Evolutionary conservation across 1,284 basidiomycete genomes (phyloP), one percentile per base, ranked within the genome.

Genomic region (Sporisorium reilianum): DNA sequence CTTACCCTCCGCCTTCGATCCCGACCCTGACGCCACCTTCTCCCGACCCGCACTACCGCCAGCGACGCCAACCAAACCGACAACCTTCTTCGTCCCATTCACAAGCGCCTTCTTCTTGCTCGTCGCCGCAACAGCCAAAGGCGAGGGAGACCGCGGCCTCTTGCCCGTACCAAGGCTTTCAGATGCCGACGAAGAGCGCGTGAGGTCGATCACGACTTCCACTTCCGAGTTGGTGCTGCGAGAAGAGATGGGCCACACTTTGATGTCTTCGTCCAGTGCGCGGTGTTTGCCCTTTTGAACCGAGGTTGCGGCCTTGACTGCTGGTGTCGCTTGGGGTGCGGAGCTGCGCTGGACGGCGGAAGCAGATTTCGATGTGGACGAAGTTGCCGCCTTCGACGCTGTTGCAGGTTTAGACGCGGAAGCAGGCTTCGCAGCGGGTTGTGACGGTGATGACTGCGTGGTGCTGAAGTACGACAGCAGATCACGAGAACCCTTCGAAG

Each of bases 401-500:
- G 42, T 5, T 6, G 23, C 20, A 36, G 49, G 1, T 7, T 28
- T 45, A 5, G 54, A 41, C n/a, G 54, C 40, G 0, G 26, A n/a
- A 14, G 42, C 23, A 50, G 28, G 25, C 18, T 26, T 38, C 11
- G 36, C 2, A 18, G 36, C 23, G 6, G 32, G 36, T 3, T 42
- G 49, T 38, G 49, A 41, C 14, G 54, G 20, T 5, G 48, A 30
- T 11, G 46, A 18, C n/a, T 42, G 55, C 1, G 32, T 54, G 14
- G 32, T 54, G 14, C 42, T 8, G 16, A 68, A 63, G 45, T 63
- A 68, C 11, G 65, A 68, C 7, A 55, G 42, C 2, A 68, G 55
- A 40, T 68, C 55, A 16, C 55, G 55, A 12, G 32, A 45, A 16
- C 48, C 53, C 36, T 41, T 55, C 5, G 64, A 25, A 4, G 48